Evolutionary conservation across 495 filamentous ascomycete genomes (phyloP).

Genomic region (Penicillium maclennaniae): DNA sequence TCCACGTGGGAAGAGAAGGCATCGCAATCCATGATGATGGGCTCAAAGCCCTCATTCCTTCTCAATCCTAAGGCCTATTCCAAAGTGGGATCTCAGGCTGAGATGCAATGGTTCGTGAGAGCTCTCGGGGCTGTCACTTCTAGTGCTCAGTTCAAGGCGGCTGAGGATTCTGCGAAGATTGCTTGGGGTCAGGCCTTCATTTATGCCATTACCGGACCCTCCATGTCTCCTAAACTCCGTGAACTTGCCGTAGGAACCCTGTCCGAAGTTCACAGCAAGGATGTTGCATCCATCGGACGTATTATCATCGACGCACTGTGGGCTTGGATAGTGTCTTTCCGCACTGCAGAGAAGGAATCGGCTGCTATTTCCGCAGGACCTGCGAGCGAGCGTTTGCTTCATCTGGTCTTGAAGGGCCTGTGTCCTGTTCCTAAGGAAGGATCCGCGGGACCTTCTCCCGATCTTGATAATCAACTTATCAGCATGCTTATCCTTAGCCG

Average conservation of each 20-base stretch:
- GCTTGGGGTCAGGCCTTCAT: constrained; percentile 82
- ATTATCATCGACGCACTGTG: constrained; percentile 70
- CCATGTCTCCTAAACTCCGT: constrained; percentile 53
- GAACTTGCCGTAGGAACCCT: constrained; percentile 56
- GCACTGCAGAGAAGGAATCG: constrained; percentile 70
- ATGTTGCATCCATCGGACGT: constrained; percentile 51
- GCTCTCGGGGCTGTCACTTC: constrained; percentile 61
- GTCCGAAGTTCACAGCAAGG: constrained; percentile 51
- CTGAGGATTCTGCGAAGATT: constrained; percentile 37
- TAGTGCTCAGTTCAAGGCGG: constrained; percentile 29
- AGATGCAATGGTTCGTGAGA: constrained; percentile 70
- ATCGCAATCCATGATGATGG: constrained; percentile 57
- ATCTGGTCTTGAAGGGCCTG: constrained; percentile 67
- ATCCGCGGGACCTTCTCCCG: constrained; percentile 34
- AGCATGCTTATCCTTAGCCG: constrained; percentile 74
- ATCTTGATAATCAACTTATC: constrained; percentile 62
- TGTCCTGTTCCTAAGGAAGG: constrained; percentile 48
- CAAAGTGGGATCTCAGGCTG: constrained; percentile 67
- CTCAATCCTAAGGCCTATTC: constrained; percentile 79
- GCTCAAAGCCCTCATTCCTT: constrained; percentile 78
- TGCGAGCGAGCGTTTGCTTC: constrained; percentile 47
- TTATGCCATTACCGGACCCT: constrained; percentile 63
- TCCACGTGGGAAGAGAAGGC: constrained; percentile 47
- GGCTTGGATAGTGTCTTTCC: constrained; percentile 68
- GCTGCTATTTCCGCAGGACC: constrained; percentile 66